Evolutionary conservation across 2,329 filamentous ascomycete species (phyloP).

Genomic region (Colletotrichum lupini): DNA sequence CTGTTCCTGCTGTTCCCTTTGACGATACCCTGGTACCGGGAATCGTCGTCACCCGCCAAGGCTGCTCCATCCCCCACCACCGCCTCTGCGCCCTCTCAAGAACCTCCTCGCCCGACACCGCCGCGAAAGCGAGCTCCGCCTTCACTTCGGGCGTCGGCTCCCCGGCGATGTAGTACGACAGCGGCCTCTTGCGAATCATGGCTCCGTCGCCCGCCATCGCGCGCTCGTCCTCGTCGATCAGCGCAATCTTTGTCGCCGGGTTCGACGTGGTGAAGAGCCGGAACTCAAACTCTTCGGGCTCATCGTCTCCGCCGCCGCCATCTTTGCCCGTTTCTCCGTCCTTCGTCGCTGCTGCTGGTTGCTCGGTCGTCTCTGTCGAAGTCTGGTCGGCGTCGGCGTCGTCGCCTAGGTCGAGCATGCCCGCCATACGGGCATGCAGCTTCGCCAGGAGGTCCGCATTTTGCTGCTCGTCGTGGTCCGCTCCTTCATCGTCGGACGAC

Average conservation of each 20-base stretch:
- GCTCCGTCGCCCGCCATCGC: constrained; percentile 47
- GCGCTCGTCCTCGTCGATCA: constrained; percentile 55
- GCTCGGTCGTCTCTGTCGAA: constrained; percentile 12
- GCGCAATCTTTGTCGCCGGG: constrained; percentile 60
- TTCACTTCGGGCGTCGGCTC: constrained; percentile 49
- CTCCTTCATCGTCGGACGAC: constrained; percentile 42
- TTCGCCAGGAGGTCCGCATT: constrained; percentile 54
- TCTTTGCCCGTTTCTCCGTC: constrained; percentile 28
- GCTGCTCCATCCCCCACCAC: constrained; percentile 69
- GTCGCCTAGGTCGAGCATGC: constrained; percentile 55
- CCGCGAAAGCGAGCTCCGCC: constrained; percentile 54
- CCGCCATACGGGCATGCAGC: constrained; percentile 60
- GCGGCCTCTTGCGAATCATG: constrained; percentile 51
- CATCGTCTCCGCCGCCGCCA: constrained; percentile 38
- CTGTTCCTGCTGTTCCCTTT: background rate
- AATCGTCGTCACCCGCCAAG: constrained; percentile 67
- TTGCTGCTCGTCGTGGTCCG: constrained; percentile 44
- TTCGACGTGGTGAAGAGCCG: constrained; percentile 64
- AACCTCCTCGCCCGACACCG: constrained; percentile 65
- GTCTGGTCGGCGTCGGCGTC: constrained; percentile 33
- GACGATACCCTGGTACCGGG: constrained; percentile 25
- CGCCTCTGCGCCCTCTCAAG: constrained; percentile 53
- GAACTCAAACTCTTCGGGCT: constrained; percentile 63
- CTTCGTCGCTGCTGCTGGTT: constrained; percentile 17
- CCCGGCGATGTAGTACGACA: constrained; percentile 60